Base-by-base conservation (phyloP, 345 rosid genomes). In the Combretum micranthum region DNA sequence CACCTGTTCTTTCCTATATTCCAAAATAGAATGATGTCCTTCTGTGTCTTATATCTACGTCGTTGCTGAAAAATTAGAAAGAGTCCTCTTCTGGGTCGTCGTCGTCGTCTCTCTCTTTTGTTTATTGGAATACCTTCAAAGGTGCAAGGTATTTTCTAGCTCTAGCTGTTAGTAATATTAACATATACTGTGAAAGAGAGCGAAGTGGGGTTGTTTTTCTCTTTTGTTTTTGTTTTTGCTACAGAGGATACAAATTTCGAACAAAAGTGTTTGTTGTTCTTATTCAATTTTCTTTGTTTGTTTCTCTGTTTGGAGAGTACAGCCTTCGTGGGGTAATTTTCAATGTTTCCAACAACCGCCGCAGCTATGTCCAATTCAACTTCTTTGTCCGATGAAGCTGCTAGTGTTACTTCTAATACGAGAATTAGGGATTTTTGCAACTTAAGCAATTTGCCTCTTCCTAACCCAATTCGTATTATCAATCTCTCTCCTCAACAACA, bases 381-480 rank as follows among this genome's bases (percentile, higher is more conserved):
- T 39, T 69, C 76, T 54, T 79, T 85, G 64, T 76, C 82, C 64
- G 79, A 87, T 54, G 81, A 83, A 54, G 95, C 84, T 64, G 80
- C 84, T 63, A 90, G 72, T 54, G 78, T 77, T 64, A 80, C 92
- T 68, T 80, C 87, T 67, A 77, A 83, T 46, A 64, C 83, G 60
- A 78, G 79, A 65, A 32, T 72, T 64, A 78, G 79, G 50, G 82
- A 81, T 57, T 74, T 85, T 37, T 62, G 70, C 64, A 55, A 65
- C 75, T 70, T 79, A 51, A 74, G 70, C 68, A 13, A 42, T 37
- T n/a, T 15, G 22, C 44, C 3, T 1, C 76, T 68, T 39, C 57
- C 71, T 11, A 54, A 52, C 17, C 4, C 62, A 17, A 20, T 23
- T 48, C n/a, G 42, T 50, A 52, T 50, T 51, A 52, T 50, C 18